Evolutionary conservation across 257 asterid genomes (phyloP), one percentile per base, ranked within the genome.

Genomic region (Anisodus tanguticus): DNA sequence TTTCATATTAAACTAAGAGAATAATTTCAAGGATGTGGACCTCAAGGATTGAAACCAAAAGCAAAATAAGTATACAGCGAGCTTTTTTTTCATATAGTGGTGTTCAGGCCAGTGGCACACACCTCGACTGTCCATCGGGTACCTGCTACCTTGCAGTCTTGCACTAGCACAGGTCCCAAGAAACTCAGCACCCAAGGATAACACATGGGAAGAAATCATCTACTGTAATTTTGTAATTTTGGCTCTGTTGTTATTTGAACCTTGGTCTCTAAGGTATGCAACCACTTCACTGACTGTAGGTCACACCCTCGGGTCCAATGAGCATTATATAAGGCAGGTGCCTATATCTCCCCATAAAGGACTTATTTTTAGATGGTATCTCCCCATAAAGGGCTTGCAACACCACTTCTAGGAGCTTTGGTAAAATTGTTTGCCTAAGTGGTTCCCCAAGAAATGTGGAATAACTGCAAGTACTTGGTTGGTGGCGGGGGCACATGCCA

Each of bases 21-120:
- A 76, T 76, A 76, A 76, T 49, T 76, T 37, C 81, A 76, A 76
- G 17, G 45, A 51, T 76, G 63, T 51, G 62, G 63, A 76, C 41
- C 19, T 76, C 62, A 76, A 76, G 81, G 22, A 49, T 26, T 76
- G 45, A 76, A 51, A 76, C 45, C 63, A 76, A 51, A 49, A 49
- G 62, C 26, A 51, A 49, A 74, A 76, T 26, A 76, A 76, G 62
- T 3, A 26, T 76, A 53, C 7, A 9, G 13, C 11, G 19, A 49
- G 43, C 60, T 31, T 31, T 31, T 31, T 8, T 9, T 22, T 11
- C 3, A 72, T 6, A 22, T 26, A 22, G 62, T 49, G 60, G 43
- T 74, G 59, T 19, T 26, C 62, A 49, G 31, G 41, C 81, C 62
- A 74, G 62, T 72, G 11, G 41, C n/a, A 26, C 62, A 49, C 45